Evolutionary conservation across 177 flowering plant species (phyloP), one percentile per base, ranked within the genome.

Genomic region (Telopea speciosissima): DNA sequence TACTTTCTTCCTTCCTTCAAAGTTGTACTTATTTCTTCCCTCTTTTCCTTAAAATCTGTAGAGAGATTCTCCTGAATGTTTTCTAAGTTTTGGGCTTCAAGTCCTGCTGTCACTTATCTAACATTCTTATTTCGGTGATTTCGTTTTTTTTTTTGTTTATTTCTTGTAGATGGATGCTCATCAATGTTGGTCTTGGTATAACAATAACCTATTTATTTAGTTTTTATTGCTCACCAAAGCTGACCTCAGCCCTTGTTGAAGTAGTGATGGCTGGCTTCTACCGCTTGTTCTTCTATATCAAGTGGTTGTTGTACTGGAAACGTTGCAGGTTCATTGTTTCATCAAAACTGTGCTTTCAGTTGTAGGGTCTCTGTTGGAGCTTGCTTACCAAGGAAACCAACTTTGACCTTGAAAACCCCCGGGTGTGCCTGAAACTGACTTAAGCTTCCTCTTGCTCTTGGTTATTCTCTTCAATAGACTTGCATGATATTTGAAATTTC

Each of bases 1-100:
- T 70, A 76, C 64, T 73, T 54, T 45, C 68, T 68, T 67, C 75
- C 62, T 36, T 44, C 31, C 31, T 28, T 4, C 31, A 2, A 28
- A 28, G 31, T 28, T 28, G 4, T 28, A 28, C 31, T 28, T 28
- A 28, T 28, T 28, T 28, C 31, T 4, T 2, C 31, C 31, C 31
- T 4, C 31, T 28, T 28, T 28, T 28, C 31, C 31, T 28, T 4
- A 28, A 28, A 71, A 58, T 60, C 59, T 73, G 73, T 71, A 71
- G 65, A 66, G 59, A 63, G 26, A 19, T 58, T 70, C 70, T 62
- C 40, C 66, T 36, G 69, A 62, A 68, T 63, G 63, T 28, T 68
- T 76, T 71, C 23, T 68, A 70, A 66, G 68, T 44, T 68, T 74
- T 68, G 72, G 74, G 76, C 44, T 62, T 31, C 49, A 28, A 40